A percentile compares a stretch with the other conserved stretches of the same genome.
Conservation (phyloP, 305 asterid species). For the Lippia alba region DNA sequence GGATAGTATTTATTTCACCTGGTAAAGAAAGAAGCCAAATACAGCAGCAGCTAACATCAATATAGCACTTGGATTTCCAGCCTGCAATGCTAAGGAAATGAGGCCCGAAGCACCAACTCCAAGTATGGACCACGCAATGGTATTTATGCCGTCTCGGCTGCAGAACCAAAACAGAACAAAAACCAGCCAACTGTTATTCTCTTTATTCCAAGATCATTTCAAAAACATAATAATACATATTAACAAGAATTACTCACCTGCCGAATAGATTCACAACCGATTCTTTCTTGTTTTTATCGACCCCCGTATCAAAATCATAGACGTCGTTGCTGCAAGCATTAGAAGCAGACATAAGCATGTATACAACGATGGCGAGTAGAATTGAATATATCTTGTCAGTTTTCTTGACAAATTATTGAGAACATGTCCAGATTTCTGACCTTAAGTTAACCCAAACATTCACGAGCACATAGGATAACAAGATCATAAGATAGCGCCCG, state of each 20-base stretch:
- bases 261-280: constrained; percentile 63
- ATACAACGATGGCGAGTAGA: neutral
- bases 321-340: constrained; percentile 63
- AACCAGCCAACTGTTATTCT: neutral
- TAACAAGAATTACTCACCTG: constrained; percentile 43
- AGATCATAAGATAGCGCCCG: constrained; percentile 47
- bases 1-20: constrained; percentile 44
- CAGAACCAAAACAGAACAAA: constrained; percentile 4
- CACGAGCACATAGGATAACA: constrained; percentile 55
- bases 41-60: constrained; percentile 53
- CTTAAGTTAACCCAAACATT: constrained; percentile 70
- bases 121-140: constrained; percentile 55
- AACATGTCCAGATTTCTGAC: constrained; percentile 30
- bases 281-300: constrained; percentile 67
- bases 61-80: constrained; percentile 52
- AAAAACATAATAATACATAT: too few species aligned
- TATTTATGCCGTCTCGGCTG: constrained; percentile 58
- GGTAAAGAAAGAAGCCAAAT: constrained; percentile 62
- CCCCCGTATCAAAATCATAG: constrained; percentile 76
- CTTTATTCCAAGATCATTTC: neutral
- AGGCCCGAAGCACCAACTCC: constrained; percentile 55
- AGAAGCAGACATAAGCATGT: neutral
- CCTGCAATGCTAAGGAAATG: constrained; percentile 46
- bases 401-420: too few species aligned
- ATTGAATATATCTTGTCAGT: too few species aligned